These are phyloP conservation scores for Amoeboaphelidium occidentale DNA, from an alignment of 371 early-diverging fungal species.

Conservation along the genomic window DNA sequence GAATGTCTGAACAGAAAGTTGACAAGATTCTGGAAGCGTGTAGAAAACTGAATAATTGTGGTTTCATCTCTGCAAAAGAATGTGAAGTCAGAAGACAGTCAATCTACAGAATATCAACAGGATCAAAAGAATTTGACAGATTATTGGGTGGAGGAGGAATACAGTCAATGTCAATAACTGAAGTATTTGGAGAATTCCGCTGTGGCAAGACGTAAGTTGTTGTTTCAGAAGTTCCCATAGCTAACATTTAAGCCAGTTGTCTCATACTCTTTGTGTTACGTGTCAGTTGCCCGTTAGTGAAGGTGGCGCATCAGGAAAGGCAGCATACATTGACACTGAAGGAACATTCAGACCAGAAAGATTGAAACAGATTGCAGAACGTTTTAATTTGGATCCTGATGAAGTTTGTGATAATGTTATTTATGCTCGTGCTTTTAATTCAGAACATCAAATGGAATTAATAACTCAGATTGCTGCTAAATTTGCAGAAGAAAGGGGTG, in stretches of 20 bases:
- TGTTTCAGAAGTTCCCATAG: too few species aligned
- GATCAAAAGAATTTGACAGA: constrained; percentile 8
- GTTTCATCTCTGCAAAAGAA: constrained; percentile 7
- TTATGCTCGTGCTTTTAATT: constrained; percentile 48
- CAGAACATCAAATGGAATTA: constrained; percentile 60
- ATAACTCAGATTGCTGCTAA: constrained; percentile 34
- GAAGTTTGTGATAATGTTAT: constrained; percentile 9
- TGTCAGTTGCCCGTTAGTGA: constrained; percentile 31
- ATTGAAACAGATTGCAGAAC: constrained; percentile 38
- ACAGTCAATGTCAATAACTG: constrained; percentile 70
- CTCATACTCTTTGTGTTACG: constrained; percentile 47
- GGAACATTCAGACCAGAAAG: constrained; percentile 52
- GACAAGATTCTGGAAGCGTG: constrained; percentile 64
- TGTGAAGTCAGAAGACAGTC: constrained; percentile 3
- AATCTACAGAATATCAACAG: constrained; percentile 7
- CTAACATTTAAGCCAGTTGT: too few species aligned
- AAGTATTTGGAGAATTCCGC: constrained; percentile 38
- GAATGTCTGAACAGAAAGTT: constrained; percentile 58
- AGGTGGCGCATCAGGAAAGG: constrained; percentile 43
- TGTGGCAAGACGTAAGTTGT: constrained; percentile 67
- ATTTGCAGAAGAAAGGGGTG: constrained; percentile 43
- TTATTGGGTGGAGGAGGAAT: constrained; percentile 37
- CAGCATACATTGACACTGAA: constrained; percentile 60
- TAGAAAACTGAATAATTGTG: constrained; percentile 10
- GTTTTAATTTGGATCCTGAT: constrained; percentile 40